A percentile compares a stretch with the other conserved stretches of the same genome.
Evolutionary conservation across 495 filamentous ascomycete genomes (phyloP).

Genomic region (Aspergillus asperescens): DNA sequence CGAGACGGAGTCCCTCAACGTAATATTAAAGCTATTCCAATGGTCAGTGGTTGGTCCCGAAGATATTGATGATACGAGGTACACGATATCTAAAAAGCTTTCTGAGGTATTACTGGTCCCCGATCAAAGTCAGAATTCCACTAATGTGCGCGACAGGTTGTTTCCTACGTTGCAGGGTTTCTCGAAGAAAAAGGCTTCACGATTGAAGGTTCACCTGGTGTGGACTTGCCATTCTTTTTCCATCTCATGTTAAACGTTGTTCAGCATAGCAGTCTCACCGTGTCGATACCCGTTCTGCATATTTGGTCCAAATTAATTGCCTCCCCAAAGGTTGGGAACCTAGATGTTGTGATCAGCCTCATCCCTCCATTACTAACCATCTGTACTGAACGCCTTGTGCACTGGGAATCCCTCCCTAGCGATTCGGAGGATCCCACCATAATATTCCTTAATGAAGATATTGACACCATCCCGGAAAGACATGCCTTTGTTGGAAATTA

Average conservation of each 20-base stretch:
- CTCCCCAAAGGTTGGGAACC: slow-evolving; percentile 57
- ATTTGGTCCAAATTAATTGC: slow-evolving; percentile 77
- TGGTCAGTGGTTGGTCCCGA: slow-evolving; percentile 76
- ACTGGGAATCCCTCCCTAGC: slow-evolving; percentile 78
- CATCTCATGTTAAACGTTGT: slow-evolving; percentile 72
- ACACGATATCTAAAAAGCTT: slow-evolving; percentile 85
- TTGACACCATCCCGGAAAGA: slow-evolving; percentile 88
- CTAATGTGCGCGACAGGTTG: slow-evolving; percentile 50
- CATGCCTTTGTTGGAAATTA: slow-evolving; percentile 99
- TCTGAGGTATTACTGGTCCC: slow-evolving; percentile 62
- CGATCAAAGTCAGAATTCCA: neutral
- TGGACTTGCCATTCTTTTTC: slow-evolving; percentile 72
- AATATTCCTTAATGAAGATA: slow-evolving; percentile 80
- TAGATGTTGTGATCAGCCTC: slow-evolving; percentile 61
- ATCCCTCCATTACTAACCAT: slow-evolving; percentile 72
- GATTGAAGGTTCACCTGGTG: slow-evolving; percentile 44
- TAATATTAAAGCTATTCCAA: slow-evolving; percentile 72
- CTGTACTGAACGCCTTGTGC: slow-evolving; percentile 68
- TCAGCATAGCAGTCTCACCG: slow-evolving; percentile 78
- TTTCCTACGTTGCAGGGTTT: slow-evolving; percentile 77
- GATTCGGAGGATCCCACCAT: slow-evolving; percentile 75
- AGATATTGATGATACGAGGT: slow-evolving; percentile 84
- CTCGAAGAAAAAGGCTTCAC: slow-evolving; percentile 68
- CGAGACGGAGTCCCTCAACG: slow-evolving; percentile 57
- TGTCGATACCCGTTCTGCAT: slow-evolving; percentile 89